Conservation (phyloP, 768 basidiomycete genomes). For the Crassisporium funariophilum region DNA sequence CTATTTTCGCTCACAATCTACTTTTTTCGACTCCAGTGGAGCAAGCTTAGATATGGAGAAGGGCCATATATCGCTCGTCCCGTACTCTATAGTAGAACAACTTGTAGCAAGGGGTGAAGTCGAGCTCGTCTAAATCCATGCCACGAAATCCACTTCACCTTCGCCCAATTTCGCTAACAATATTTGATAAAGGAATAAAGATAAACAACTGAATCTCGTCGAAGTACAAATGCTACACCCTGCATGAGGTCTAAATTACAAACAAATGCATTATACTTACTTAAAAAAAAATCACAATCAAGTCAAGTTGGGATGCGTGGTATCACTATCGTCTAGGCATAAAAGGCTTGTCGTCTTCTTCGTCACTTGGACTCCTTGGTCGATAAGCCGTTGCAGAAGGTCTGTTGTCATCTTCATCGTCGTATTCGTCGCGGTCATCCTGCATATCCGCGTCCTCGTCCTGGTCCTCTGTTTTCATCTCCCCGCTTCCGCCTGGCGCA, state of each 20-base stretch:
- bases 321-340: slow-evolving; percentile 36
- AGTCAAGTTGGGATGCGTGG: neutral
- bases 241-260: slow-evolving; percentile 17
- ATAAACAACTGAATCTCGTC: neutral
- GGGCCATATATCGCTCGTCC: slow-evolving; percentile 80
- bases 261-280: slow-evolving; percentile 2
- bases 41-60: slow-evolving; percentile 72
- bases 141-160: no score
- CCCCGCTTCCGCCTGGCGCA: slow-evolving; percentile 21
- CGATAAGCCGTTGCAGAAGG: slow-evolving; percentile 30
- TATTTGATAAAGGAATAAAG: no score
- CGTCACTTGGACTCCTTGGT: slow-evolving; percentile 39
- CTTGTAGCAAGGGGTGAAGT: slow-evolving; percentile 72
- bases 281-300: no score
- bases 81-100: slow-evolving; percentile 76
- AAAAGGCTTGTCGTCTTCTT: slow-evolving; percentile 47
- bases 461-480: slow-evolving; percentile 25
- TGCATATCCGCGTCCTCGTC: slow-evolving; percentile 32
- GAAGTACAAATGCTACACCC: slow-evolving; percentile 5
- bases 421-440: slow-evolving; percentile 19
- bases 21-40: slow-evolving; percentile 46
- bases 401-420: slow-evolving; percentile 24
- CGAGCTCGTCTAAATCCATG: slow-evolving; percentile 74
- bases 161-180: no score
- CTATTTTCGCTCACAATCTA: neutral